Evolutionary conservation across 2,329 filamentous ascomycete species (phyloP), one percentile per base, ranked within the genome.

Genomic region (Chaetomiaceae sp.): DNA sequence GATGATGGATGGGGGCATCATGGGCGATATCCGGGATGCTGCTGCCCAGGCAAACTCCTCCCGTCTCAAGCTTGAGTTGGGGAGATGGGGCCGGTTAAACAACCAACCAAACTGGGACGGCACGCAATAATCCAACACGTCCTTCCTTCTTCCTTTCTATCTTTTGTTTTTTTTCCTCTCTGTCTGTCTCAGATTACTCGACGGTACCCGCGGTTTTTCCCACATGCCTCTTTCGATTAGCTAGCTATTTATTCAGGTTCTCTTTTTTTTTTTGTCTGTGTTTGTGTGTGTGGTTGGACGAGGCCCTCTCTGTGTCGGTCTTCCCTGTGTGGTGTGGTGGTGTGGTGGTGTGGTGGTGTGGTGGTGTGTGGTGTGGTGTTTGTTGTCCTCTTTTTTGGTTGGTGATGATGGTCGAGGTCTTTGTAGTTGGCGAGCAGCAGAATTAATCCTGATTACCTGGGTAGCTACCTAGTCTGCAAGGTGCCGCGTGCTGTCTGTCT

Each of bases 221-320:
- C 48, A 46, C 30, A 5, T 53, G n/a, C 31, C 53, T 44, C 35
- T 40, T 55, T 55, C 54, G 51, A 54, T 49, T 57, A 57, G 45
- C 55, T 58, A 56, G 55, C 55, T 58, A 55, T 58, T 58, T 49
- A 55, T 54, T 56, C 40, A 51, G 42, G 25, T 38, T 51, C 16
- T 50, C 44, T 50, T 54, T 50, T n/a, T n/a, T n/a, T n/a, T n/a
- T n/a, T n/a, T n/a, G n/a, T n/a, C n/a, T n/a, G n/a, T n/a, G n/a
- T n/a, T n/a, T n/a, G n/a, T n/a, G n/a, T n/a, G n/a, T n/a, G n/a
- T n/a, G n/a, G n/a, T n/a, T 55, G 52, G 51, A 53, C 44, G 47
- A 27, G 46, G 46, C 38, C 43, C 19, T 46, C 44, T 43, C 39
- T 51, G 20, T 49, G 5, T 48, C 39, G 43, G 20, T 49, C 40